Percentiles rank a stretch among this genome's conserved stretches.
Conservation (phyloP, 768 basidiomycete species). For the Naganishia antarctica region DNA sequence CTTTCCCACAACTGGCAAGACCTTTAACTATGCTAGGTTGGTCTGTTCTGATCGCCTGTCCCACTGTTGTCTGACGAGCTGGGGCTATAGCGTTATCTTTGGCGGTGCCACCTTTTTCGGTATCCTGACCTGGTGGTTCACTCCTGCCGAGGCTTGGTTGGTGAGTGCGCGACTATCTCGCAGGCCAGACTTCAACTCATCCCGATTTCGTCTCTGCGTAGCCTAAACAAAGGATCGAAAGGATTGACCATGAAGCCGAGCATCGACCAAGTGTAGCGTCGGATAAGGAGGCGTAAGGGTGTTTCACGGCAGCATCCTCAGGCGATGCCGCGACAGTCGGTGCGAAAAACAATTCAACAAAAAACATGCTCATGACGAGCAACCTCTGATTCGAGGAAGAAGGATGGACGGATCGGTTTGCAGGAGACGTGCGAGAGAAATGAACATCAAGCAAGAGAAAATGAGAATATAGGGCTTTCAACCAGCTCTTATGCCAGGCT, state of each 20-base stretch:
- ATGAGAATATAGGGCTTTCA: too few species aligned
- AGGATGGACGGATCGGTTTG: too few species aligned
- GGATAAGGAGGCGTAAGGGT: neutral
- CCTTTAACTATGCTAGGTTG: constrained; percentile 66
- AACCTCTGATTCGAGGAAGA: too few species aligned
- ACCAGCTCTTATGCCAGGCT: too few species aligned
- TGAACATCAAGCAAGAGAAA: too few species aligned
- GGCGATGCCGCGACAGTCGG: too few species aligned
- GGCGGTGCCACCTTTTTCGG: constrained; percentile 73
- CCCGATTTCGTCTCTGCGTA: neutral
- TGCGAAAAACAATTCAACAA: too few species aligned
- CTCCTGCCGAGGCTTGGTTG: constrained; percentile 75
- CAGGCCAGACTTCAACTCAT: too few species aligned
- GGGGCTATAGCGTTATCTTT: constrained; percentile 66
- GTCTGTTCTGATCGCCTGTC: constrained; percentile 47
- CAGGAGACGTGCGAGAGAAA: too few species aligned
- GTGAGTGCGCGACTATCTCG: neutral
- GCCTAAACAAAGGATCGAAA: constrained; percentile 9
- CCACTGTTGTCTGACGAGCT: neutral
- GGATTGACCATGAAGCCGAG: constrained; percentile 7
- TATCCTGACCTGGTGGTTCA: constrained; percentile 69
- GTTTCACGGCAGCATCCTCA: too few species aligned
- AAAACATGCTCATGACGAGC: too few species aligned
- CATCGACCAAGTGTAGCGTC: neutral
- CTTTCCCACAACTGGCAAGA: constrained; percentile 70